A percentile compares a stretch with the other conserved stretches of the same genome.
phyloP scores from a whole-genome alignment of 140 eudicot genomes.

The Oenanthe javanica region DNA sequence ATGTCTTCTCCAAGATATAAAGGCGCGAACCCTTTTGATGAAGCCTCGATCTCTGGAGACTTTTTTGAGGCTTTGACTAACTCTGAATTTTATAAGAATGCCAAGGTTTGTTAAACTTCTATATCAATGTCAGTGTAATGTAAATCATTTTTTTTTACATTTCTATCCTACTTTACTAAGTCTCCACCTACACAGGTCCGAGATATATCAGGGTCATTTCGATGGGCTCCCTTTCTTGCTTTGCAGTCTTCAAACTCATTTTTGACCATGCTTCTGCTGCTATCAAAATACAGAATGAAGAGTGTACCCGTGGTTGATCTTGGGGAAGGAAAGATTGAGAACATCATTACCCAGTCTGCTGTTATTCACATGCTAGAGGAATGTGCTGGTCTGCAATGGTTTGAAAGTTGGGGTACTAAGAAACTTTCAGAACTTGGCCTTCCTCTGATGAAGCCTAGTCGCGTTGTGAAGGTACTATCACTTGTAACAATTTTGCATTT shows the following conservation, averaged over 20 bases:
- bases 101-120: constrained; percentile 41
- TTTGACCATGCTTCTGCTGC: constrained; percentile 83
- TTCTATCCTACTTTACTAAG: background rate
- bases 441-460: constrained; percentile 59
- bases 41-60: constrained; percentile 66
- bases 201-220: constrained; percentile 86
- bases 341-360: constrained; percentile 80
- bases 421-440: constrained; percentile 72
- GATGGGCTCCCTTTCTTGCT: constrained; percentile 98
- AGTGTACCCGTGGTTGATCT: constrained; percentile 87
- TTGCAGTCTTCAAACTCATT: constrained; percentile 81
- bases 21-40: constrained; percentile 60
- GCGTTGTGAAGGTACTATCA: constrained; percentile 42
- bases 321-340: constrained; percentile 68
- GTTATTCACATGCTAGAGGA: constrained; percentile 93
- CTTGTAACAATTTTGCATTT: background rate
- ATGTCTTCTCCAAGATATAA: constrained; percentile 68
- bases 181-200: constrained; percentile 43
- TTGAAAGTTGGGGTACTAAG: constrained; percentile 84
- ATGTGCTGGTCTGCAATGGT: constrained; percentile 90
- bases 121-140: background rate
- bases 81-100: constrained; percentile 76
- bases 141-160: background rate
- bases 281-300: constrained; percentile 94
- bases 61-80: constrained; percentile 75